These are phyloP conservation scores for Salix arbutifolia DNA, from an alignment of 345 rosid species.

Conservation along the genomic window DNA sequence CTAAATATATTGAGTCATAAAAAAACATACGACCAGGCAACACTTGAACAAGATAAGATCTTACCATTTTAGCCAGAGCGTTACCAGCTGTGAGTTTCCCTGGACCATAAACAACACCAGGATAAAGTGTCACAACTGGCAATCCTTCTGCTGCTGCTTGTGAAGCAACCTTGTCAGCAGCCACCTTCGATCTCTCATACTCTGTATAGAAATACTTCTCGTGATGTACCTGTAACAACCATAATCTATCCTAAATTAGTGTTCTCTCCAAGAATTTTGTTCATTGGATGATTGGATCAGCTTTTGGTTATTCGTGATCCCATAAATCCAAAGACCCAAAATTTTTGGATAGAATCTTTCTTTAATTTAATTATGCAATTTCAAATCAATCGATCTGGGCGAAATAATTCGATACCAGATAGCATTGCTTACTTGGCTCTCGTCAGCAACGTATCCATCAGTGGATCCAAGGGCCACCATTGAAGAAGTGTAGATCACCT, in stretches of 20 bases:
- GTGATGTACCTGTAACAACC: slow-evolving; percentile 43
- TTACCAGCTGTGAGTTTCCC: slow-evolving; percentile 85
- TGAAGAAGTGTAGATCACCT: slow-evolving; percentile 69
- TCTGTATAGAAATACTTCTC: slow-evolving; percentile 71
- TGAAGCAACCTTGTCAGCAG: slow-evolving; percentile 61
- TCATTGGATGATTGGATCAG: too few relatives aligned
- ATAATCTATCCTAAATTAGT: neutral
- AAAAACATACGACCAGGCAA: too few relatives aligned
- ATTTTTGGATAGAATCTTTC: too few relatives aligned
- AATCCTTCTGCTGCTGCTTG: slow-evolving; percentile 34
- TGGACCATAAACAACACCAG: slow-evolving; percentile 80
- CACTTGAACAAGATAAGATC: neutral
- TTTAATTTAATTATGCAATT: too few relatives aligned
- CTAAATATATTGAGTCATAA: too few relatives aligned
- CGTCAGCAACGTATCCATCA: slow-evolving; percentile 59
- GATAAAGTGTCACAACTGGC: slow-evolving; percentile 63
- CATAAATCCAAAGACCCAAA: too few relatives aligned
- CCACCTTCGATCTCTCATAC: slow-evolving; percentile 70
- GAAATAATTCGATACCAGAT: too few relatives aligned
- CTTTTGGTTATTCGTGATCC: too few relatives aligned
- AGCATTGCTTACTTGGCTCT: slow-evolving; percentile 45
- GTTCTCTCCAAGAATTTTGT: too few relatives aligned
- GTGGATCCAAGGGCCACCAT: slow-evolving; percentile 75
- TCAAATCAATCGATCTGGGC: too few relatives aligned
- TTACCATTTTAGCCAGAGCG: slow-evolving; percentile 63